Base-by-base conservation (phyloP, 768 basidiomycete species). In the Tephrocybe sp. region DNA sequence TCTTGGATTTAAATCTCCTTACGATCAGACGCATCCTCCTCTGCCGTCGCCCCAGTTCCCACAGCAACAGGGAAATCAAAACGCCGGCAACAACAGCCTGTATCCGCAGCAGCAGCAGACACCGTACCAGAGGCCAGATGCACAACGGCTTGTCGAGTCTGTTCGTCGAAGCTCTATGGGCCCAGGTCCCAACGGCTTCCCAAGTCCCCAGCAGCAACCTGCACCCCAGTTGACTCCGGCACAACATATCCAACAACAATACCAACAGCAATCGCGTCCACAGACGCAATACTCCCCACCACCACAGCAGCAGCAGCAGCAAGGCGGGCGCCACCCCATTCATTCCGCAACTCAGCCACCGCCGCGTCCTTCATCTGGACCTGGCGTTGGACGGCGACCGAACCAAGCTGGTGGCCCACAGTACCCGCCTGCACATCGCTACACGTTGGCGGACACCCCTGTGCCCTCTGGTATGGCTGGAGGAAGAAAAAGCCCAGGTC, bases 111-210 rank as follows among this genome's bases (percentile, higher is more conserved):
- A 51, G 14, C 53, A 48, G 37, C 55, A 37, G 46, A 37, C 48
- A 23, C 37, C 30, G 4, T 56, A 42, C 23, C 23, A 45, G 52
- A 55, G 65, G 10, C 68, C 65, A 12, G 76, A 79, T 23, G 65
- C 73, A 0, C 65, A 65, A 20, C 71, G 71, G 44, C 76, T 85
- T 21, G 72, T 87, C 10, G 82, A 84, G 14, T 67, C 73, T 28
- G 78, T 84, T 10, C 67, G 85, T 28, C 78, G 74, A 65, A 79
- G 72, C 58, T 83, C 82, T 15, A 39, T 69, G 28, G 43, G 34
- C 28, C 30, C 17, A 9, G 54, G 43, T 39, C 41, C 48, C 20
- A 37, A 39, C n/a, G 55, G 50, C 18, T 49, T 41, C n/a, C 36
- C 37, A 12, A n/a, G 24, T 10, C 45, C 49, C 18, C 53, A 50